Evolutionary conservation across 345 rosid genomes (phyloP), one percentile per base, ranked within the genome.

Genomic region (Arabidopsis thaliana): DNA sequence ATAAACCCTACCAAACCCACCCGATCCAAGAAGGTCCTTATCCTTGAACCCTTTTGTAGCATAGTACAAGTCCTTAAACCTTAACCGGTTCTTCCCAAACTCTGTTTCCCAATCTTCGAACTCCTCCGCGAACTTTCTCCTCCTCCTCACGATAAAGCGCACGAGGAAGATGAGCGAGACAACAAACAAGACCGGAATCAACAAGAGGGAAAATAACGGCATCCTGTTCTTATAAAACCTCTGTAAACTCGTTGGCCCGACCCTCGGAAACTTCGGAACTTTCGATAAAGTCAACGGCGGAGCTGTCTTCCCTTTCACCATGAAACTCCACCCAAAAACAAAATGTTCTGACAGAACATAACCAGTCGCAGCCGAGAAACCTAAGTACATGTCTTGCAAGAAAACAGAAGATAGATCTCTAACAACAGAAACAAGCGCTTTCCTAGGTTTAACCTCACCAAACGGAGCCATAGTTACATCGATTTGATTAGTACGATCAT

Each of bases 1-100:
- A 64, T 85, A 88, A 65, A 92, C 96, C 36, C 72, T 69, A 2
- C 97, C 94, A 25, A 90, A 92, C 38, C 97, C 96, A 1, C 96
- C 97, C 0, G 79, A 77, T 1, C 97, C 97, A 2, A 92, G 84
- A 45, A 92, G 71, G 79, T 70, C 80, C 65, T 79, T 85, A 25
- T 85, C 83, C 67, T 81, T 78, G 75, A 92, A 92, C 23, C 84
- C 83, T 36, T 76, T 63, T 9, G 96, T 90, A 36, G 97, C 89
- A 60, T 58, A 67, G 77, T 88, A 87, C 51, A 92, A 88, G 42
- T 88, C 97, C 37, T 73, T 58, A 56, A 87, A 92, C 49, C 79
- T 59, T 64, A 80, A 80, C 24, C 96, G 63, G 20, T 86, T 93
- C 42, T 93, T 93, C 14, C 87, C 91, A 20, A 85, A 69, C 40